Evolutionary conservation across 768 basidiomycete genomes (phyloP).

Genomic region (Boletellus ananiceps): DNA sequence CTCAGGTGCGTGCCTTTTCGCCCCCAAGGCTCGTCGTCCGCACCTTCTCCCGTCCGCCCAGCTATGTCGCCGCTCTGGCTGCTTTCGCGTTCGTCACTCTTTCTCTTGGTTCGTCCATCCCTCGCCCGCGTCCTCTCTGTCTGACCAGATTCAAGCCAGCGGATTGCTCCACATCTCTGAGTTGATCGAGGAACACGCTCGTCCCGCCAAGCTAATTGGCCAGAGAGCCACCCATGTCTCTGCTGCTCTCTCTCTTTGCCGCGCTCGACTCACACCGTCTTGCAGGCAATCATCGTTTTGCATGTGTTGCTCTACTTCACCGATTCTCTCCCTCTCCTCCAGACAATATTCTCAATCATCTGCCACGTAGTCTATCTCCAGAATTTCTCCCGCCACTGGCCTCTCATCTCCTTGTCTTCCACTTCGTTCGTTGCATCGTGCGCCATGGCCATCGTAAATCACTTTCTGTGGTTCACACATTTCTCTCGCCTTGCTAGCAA

Average conservation of each 20-base stretch:
- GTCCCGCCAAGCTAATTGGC: slow-evolving; percentile 74
- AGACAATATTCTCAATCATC: slow-evolving; percentile 70
- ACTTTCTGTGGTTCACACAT: slow-evolving; percentile 96
- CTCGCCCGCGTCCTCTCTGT: neutral
- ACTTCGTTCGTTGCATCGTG: slow-evolving; percentile 82
- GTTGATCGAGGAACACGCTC: slow-evolving; percentile 90
- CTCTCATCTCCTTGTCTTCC: slow-evolving; percentile 87
- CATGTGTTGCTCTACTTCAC: slow-evolving; percentile 74
- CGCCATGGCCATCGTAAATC: slow-evolving; percentile 77
- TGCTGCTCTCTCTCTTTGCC: slow-evolving; percentile 8
- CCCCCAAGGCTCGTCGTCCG: slow-evolving; percentile 1
- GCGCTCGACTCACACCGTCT: slow-evolving; percentile 4
- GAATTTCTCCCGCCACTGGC: slow-evolving; percentile 90
- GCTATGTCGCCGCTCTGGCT: slow-evolving; percentile 70
- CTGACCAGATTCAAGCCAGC: slow-evolving; percentile 55
- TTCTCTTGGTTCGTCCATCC: slow-evolving; percentile 66
- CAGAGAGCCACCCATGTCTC: slow-evolving; percentile 85
- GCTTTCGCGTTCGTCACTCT: slow-evolving; percentile 90
- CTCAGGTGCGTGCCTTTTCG: slow-evolving; percentile 43
- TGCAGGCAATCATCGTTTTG: slow-evolving; percentile 70
- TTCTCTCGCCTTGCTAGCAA: slow-evolving; percentile 73
- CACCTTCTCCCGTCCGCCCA: slow-evolving; percentile 20
- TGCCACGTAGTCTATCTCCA: slow-evolving; percentile 89
- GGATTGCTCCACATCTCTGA: slow-evolving; percentile 93
- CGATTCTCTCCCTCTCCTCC: slow-evolving; percentile 75